phyloP scores from a whole-genome alignment of 495 filamentous ascomycete species.

The Penicillium roqueforti region DNA sequence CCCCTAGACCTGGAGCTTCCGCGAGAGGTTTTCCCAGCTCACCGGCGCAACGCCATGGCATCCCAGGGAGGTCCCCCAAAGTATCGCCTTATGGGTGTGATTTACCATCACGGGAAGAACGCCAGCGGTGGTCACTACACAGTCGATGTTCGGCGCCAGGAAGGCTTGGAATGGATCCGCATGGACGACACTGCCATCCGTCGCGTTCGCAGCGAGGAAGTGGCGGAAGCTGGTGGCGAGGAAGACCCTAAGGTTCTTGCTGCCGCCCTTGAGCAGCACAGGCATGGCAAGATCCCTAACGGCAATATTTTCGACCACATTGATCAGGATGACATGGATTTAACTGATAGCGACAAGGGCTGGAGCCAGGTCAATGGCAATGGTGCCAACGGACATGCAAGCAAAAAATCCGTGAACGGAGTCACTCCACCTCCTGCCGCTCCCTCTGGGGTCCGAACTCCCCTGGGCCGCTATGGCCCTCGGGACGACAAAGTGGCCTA shows the following conservation, averaged over 20 bases:
- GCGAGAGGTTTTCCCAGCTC: conserved; percentile 79
- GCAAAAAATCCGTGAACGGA: conserved; percentile 69
- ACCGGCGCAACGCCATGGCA: conserved; percentile 60
- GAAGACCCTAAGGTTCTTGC: conserved; percentile 69
- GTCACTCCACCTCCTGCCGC: conserved; percentile 42
- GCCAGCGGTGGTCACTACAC: conserved; percentile 96
- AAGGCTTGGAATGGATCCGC: conserved; percentile 90
- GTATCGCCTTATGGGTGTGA: conserved; percentile 84
- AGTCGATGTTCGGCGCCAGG: conserved; percentile 90
- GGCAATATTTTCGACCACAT: conserved; percentile 68
- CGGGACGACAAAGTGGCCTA: conserved; percentile 97
- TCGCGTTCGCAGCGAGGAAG: conserved; percentile 81
- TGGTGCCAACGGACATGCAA: conserved; percentile 39
- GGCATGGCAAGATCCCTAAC: conserved; percentile 52
- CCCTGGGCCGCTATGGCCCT: conserved; percentile 60
- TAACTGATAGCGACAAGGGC: conserved; percentile 56
- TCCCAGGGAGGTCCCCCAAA: conserved; percentile 64
- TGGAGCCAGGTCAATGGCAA: conserved; percentile 82
- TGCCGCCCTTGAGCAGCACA: conserved; percentile 60
- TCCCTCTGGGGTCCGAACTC: conserved; percentile 57
- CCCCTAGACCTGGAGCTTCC: conserved; percentile 93
- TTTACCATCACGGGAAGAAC: conserved; percentile 96
- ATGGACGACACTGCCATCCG: conserved; percentile 91
- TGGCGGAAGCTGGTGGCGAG: conserved; percentile 79
- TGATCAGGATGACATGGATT: conserved; percentile 59